Conservation (phyloP, 352 stramenopile species). For the Globisporangium orthogonon region DNA sequence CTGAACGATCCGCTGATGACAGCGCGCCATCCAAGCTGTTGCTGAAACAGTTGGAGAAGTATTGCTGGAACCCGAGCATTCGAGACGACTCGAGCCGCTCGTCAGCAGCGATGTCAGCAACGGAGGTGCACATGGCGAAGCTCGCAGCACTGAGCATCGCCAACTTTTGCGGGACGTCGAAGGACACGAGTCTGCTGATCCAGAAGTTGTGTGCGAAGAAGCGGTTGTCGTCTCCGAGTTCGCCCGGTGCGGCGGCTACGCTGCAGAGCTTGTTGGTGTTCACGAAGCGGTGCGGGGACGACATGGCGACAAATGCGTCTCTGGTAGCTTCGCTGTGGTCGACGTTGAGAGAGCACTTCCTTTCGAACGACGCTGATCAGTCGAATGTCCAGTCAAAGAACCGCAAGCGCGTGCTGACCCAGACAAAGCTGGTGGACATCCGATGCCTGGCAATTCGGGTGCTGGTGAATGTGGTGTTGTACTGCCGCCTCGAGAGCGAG, state of each 20-base stretch:
- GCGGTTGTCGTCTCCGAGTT: slow-evolving; percentile 19
- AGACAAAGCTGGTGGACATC: slow-evolving; percentile 31
- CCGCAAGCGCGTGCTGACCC: slow-evolving; percentile 17
- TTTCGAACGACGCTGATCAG: slow-evolving; percentile 11
- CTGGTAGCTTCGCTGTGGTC: slow-evolving; percentile 37
- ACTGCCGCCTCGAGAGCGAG: slow-evolving; percentile 19
- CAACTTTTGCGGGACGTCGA: slow-evolving; percentile 34
- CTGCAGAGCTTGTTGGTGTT: slow-evolving; percentile 65
- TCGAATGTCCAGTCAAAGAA: neutral
- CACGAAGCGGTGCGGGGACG: slow-evolving; percentile 37
- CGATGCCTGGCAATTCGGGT: slow-evolving; percentile 59
- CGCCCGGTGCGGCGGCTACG: slow-evolving; percentile 18
- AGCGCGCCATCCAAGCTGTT: slow-evolving; percentile 25
- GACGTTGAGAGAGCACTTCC: slow-evolving; percentile 37
- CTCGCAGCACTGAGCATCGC: slow-evolving; percentile 41
- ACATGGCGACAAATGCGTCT: slow-evolving; percentile 17
- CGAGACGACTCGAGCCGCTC: slow-evolving; percentile 17
- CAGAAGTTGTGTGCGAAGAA: slow-evolving; percentile 50
- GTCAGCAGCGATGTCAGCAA: slow-evolving; percentile 16
- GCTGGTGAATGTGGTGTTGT: slow-evolving; percentile 48
- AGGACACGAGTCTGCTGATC: slow-evolving; percentile 31
- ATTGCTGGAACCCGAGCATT: slow-evolving; percentile 30
- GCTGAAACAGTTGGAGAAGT: slow-evolving; percentile 35
- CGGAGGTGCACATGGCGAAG: slow-evolving; percentile 40
- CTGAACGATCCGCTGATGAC: slow-evolving; percentile 16